Conservation (phyloP, 805 yeast species). For the Kuraishia capsulata region DNA sequence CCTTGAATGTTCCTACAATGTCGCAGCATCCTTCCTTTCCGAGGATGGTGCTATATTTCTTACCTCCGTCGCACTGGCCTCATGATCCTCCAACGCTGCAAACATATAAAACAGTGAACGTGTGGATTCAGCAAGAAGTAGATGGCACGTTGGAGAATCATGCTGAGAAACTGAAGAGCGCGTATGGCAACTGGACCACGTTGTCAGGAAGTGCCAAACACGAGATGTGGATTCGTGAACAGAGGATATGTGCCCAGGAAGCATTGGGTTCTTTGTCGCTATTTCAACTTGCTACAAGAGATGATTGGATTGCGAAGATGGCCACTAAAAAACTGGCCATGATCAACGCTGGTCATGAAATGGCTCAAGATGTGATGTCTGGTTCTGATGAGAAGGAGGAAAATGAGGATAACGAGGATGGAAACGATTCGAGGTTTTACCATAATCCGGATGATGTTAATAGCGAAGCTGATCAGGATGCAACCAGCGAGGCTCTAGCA, state of each 20-base stretch:
- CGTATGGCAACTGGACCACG: slow-evolving; percentile 36
- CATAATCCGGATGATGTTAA: slow-evolving; percentile 4
- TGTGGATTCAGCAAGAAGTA: slow-evolving; percentile 6
- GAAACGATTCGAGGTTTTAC: slow-evolving; percentile 4
- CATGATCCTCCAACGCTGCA: slow-evolving; percentile 42
- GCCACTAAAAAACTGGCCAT: background rate
- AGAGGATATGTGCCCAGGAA: slow-evolving; percentile 33
- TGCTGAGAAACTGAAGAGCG: slow-evolving; percentile 32
- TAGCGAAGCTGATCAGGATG: background rate
- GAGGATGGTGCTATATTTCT: slow-evolving; percentile 34
- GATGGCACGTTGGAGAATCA: slow-evolving; percentile 15
- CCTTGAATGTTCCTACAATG: slow-evolving; percentile 26
- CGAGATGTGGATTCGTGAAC: slow-evolving; percentile 36
- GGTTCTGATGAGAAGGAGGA: background rate
- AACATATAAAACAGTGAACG: slow-evolving; percentile 26
- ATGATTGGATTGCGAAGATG: slow-evolving; percentile 16
- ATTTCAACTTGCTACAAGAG: slow-evolving; percentile 34
- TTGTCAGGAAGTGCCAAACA: slow-evolving; percentile 22
- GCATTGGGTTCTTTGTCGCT: slow-evolving; percentile 29
- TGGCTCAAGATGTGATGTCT: slow-evolving; percentile 1
- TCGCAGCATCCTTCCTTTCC: slow-evolving; percentile 40
- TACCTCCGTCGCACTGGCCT: slow-evolving; percentile 40
- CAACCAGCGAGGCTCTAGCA: slow-evolving; percentile 18
- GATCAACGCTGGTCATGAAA: slow-evolving; percentile 1
- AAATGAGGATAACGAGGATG: slow-evolving; percentile 3